phyloP scores from a whole-genome alignment of 2,329 filamentous ascomycete species.

The Diaporthe caulivora region DNA sequence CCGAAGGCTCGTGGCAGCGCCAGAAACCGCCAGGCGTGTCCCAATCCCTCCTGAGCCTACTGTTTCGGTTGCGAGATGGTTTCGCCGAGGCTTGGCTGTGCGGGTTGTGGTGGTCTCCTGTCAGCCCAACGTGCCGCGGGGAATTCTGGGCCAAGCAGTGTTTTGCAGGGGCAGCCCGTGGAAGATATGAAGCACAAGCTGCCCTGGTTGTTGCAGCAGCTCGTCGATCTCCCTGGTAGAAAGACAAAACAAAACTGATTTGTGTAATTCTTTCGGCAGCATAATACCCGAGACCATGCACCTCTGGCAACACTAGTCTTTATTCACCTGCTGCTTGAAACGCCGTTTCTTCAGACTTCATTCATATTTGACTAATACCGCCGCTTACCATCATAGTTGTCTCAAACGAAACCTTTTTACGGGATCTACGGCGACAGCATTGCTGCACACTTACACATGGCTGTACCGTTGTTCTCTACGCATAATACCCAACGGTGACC shows the following conservation, averaged over 20 bases:
- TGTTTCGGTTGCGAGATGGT: constrained; percentile 17
- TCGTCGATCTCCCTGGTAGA: constrained; percentile 18
- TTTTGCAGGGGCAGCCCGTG: constrained; percentile 29
- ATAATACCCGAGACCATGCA: constrained; percentile 23
- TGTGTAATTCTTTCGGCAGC: constrained; percentile 19
- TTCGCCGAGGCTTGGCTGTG: constrained; percentile 26
- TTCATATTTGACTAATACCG: constrained; percentile 19
- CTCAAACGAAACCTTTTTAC: background rate
- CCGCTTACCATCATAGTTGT: background rate
- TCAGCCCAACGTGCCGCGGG: constrained; percentile 25
- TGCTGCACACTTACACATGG: constrained; percentile 19
- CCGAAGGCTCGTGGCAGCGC: background rate
- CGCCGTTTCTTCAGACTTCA: constrained; percentile 1
- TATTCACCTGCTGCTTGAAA: constrained; percentile 1
- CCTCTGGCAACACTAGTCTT: background rate
- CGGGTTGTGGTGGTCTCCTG: constrained; percentile 15
- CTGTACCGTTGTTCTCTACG: background rate
- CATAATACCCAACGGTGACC: constrained; percentile 17
- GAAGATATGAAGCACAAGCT: constrained; percentile 20
- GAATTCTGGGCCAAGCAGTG: constrained; percentile 13
- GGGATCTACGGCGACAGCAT: background rate
- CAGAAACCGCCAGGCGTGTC: background rate
- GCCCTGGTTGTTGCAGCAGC: constrained; percentile 27
- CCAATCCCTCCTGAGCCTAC: background rate
- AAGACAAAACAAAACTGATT: constrained; percentile 25